These are phyloP conservation scores for Gastrolobium villosum DNA, from an alignment of 306 rosid species.

Conservation along the genomic window DNA sequence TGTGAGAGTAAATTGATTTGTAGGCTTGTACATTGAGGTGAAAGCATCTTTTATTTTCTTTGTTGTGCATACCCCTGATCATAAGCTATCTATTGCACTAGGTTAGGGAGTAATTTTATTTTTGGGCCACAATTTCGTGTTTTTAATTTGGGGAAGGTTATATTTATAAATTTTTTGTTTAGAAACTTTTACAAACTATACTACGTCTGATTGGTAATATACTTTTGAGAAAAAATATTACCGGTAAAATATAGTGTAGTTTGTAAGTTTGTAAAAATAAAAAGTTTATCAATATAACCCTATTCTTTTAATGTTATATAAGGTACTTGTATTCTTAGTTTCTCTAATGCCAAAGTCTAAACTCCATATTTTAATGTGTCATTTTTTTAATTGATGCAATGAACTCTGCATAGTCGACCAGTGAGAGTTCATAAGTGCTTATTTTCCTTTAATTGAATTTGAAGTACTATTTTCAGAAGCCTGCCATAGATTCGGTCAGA, in stretches of 20 bases:
- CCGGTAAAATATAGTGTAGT: too few relatives aligned
- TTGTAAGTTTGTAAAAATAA: too few relatives aligned
- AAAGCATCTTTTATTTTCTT: conserved; percentile 44
- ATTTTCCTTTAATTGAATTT: conserved; percentile 19
- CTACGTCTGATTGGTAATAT: too few relatives aligned
- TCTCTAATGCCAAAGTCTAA: not conserved
- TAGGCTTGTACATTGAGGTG: conserved; percentile 59
- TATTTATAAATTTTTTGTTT: too few relatives aligned
- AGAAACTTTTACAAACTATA: too few relatives aligned
- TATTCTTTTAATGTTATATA: not conserved
- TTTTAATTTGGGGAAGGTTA: not conserved
- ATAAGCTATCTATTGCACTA: conserved; percentile 19
- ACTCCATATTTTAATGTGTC: not conserved
- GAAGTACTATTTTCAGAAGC: not conserved
- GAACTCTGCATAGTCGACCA: conserved; percentile 3
- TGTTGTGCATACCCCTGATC: conserved; percentile 38
- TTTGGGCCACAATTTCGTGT: not conserved
- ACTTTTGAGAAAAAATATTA: too few relatives aligned
- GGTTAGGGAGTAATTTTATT: conserved; percentile 18
- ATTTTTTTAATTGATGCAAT: conserved; percentile 11
- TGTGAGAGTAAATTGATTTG: conserved; percentile 57
- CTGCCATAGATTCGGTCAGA: not conserved
- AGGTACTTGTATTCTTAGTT: conserved; percentile 29
- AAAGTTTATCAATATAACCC: too few relatives aligned
- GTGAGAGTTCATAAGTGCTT: conserved; percentile 20